Base-by-base conservation (phyloP, 169 alveolate species). In the Cryptosporidium baileyi region DNA sequence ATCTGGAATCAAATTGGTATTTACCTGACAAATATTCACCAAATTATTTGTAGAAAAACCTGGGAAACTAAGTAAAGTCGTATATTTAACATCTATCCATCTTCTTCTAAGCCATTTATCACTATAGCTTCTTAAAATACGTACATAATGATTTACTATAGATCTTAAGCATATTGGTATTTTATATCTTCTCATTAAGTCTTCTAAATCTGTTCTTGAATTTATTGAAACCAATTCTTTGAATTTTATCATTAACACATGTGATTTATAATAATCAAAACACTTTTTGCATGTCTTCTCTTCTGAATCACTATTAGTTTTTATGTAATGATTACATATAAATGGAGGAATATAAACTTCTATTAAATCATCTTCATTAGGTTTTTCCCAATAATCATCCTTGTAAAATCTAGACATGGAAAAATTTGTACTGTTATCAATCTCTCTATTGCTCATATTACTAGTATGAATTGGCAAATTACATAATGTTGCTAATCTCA, bases 1-100 rank as follows among this genome's bases (percentile, higher is more conserved):
- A 19, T 74, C 85, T 54, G 85, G 85, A 32, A 74, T 74, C 54
- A 74, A 32, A 74, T 67, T 74, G 36, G 85, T 74, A 74, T 74
- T 74, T 51, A 74, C 85, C 67, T 74, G 85, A 74, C 85, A 74
- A 19, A 74, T 74, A 41, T 74, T 51, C 32, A 74, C 85, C 13
- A 74, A 57, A 51, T 74, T 74, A 41, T 74, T 74, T 19, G 85
- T 74, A 9, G 85, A 74, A 36, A 74, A 74, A 74, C 85, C 85
- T 36, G 85, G 85, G 40, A 74, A 74, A 26, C 85, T 38, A 61
- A 74, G 85, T 54, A 57, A 40, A 34, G 85, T 57, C n/a, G 85
- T 57, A 41, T 74, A 74, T 19, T 41, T 51, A 22, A 74, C 85
- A 40, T 74, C 85, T 15, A 74, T 61, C 85, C 85, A 74, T 22